Evolutionary conservation across 2,329 filamentous ascomycete genomes (phyloP), one percentile per base, ranked within the genome.

Genomic region (Cladosporium sp.): DNA sequence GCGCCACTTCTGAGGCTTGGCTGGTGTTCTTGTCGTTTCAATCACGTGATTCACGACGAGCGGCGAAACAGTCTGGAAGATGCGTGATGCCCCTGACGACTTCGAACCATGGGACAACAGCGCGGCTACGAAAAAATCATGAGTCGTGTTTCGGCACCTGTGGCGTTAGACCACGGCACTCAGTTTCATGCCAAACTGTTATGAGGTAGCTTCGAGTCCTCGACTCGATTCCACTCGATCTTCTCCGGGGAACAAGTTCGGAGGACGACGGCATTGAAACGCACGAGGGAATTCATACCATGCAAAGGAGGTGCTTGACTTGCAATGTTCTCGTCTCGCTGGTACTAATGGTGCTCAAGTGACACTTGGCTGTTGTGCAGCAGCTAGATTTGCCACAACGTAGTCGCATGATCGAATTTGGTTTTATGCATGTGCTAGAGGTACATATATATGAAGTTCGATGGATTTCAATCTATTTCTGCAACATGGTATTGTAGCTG

Each of bases 1-100:
- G 43, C 43, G 43, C 43, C 43, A 50, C 47, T 37, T 37, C 30
- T 20, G 47, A 28, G 47, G 47, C 47, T 50, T n/a, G 47, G 47
- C 30, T 19, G 17, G 17, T 12, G 9, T 20, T 28, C 45, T n/a
- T 36, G 30, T 34, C n/a, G 15, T 22, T 36, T n/a, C 25, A 6
- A 17, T n/a, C 14, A 45, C 11, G 19, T 22, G 39, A 42, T 12
- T 5, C 4, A 9, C 11, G 30, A 9, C 11, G 25, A 25, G 25
- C 25, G 25, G 25, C 25, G 25, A 25, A 25, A 25, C 25, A 25
- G 25, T 25, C 25, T 25, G 25, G 25, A 34, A 34, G 30, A 9
- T 34, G 11, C 11, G 30, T 3, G 30, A 34, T 34, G 30, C 30
- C 30, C 30, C 30, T 34, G 30, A 34, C 30, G 7, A 34, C 30